phyloP scores from a whole-genome alignment of 345 rosid genomes.

The Anacardium occidentale region DNA sequence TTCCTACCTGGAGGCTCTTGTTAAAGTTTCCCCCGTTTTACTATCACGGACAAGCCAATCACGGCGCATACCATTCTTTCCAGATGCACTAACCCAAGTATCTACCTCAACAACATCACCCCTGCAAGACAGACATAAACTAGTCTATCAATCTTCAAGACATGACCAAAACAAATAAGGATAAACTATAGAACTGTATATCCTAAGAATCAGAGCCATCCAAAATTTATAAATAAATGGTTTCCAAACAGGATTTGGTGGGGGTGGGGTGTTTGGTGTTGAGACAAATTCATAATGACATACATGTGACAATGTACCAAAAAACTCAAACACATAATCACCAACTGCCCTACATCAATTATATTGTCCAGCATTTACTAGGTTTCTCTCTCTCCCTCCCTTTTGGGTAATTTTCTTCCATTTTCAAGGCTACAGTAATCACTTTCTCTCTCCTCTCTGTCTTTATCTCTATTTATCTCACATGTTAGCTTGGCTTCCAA shows the following conservation, averaged over 20 bases:
- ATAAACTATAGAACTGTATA: neutral
- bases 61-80: slow-evolving; percentile 97
- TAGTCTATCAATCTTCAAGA: slow-evolving; percentile 1
- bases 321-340: neutral
- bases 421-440: neutral
- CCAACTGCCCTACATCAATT: neutral
- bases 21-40: slow-evolving; percentile 72
- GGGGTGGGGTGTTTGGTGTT: too few relatives aligned
- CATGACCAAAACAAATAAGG: neutral
- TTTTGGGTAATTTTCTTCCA: neutral
- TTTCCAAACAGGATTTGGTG: too few relatives aligned
- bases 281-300: neutral
- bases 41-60: slow-evolving; percentile 84
- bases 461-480: neutral
- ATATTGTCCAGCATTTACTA: too few relatives aligned
- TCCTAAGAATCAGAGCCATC: neutral
- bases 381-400: neutral
- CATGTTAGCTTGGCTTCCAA: too few relatives aligned
- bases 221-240: neutral
- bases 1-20: slow-evolving; percentile 85
- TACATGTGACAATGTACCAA: neutral
- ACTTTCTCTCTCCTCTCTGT: neutral
- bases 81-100: slow-evolving; percentile 85
- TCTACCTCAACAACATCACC: slow-evolving; percentile 90
- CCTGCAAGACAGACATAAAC: slow-evolving; percentile 44